Evolutionary conservation across 2,329 filamentous ascomycete species (phyloP).

Genomic region (Coniochaeta prunicola): DNA sequence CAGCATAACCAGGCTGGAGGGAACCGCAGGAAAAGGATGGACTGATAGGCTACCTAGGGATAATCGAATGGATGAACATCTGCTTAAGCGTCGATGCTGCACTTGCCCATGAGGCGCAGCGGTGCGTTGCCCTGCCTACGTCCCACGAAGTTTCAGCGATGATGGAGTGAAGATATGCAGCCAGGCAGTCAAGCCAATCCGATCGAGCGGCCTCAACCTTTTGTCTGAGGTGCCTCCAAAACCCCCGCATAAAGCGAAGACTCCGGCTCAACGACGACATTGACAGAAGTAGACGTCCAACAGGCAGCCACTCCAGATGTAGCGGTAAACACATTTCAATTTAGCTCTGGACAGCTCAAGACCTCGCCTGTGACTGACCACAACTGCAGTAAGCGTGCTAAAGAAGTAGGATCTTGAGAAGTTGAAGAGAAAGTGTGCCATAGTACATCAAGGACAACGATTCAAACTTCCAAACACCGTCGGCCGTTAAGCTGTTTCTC

Average conservation of each 20-base stretch:
- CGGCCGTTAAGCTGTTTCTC: too few relatives aligned
- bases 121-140: conserved; percentile 9
- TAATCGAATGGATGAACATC: neutral
- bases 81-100: neutral
- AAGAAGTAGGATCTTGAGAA: neutral
- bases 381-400: neutral
- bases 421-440: too few relatives aligned
- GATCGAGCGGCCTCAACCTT: too few relatives aligned
- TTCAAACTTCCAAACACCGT: too few relatives aligned
- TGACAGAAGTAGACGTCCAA: neutral
- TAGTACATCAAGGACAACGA: too few relatives aligned
- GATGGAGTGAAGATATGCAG: neutral
- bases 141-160: neutral
- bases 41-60: neutral
- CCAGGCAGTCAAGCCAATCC: neutral
- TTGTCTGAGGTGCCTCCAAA: too few relatives aligned
- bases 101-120: conserved; percentile 6
- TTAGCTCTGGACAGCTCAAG: neutral
- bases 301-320: neutral
- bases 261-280: neutral
- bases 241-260: neutral
- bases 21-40: neutral
- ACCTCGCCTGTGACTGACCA: neutral
- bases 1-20: neutral
- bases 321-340: neutral